phyloP scores from a whole-genome alignment of 768 basidiomycete species.

The Gautieria morchelliformis region DNA sequence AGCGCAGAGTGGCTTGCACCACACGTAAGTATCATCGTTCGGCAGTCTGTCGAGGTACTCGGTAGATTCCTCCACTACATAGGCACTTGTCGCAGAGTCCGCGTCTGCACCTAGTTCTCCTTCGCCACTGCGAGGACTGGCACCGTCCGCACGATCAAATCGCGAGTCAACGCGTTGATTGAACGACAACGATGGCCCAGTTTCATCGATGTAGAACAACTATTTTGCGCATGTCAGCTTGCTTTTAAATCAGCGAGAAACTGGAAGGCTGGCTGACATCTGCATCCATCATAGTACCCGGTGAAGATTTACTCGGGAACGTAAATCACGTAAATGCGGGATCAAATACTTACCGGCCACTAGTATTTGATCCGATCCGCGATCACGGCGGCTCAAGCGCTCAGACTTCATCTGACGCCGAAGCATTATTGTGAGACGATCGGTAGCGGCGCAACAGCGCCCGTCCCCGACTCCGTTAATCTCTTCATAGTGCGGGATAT shows the following conservation, averaged over 20 bases:
- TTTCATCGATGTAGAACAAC: conserved; percentile 75
- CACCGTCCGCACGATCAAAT: conserved; percentile 12
- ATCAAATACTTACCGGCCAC: too few relatives aligned
- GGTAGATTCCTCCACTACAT: conserved; percentile 10
- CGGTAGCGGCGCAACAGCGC: too few relatives aligned
- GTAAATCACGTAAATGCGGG: too few relatives aligned
- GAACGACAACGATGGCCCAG: conserved; percentile 16
- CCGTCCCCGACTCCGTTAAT: too few relatives aligned
- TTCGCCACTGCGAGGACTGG: conserved; percentile 17
- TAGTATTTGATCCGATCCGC: too few relatives aligned
- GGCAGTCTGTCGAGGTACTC: conserved; percentile 7
- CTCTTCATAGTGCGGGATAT: too few relatives aligned
- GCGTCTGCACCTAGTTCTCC: conserved; percentile 24
- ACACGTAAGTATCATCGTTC: conserved; percentile 6
- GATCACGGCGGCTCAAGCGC: too few relatives aligned
- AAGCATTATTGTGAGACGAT: too few relatives aligned
- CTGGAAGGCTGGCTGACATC: conserved; percentile 46
- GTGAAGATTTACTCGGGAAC: too few relatives aligned
- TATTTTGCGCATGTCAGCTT: conserved; percentile 20
- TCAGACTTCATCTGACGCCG: too few relatives aligned
- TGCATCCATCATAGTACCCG: conserved; percentile 64
- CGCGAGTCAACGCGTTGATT: conserved; percentile 1
- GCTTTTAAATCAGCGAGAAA: background rate
- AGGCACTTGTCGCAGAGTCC: conserved; percentile 14
- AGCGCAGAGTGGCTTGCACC: conserved; percentile 4